Conservation (phyloP, 2,329 filamentous ascomycete species). For the Sodiomyces alkalinus region DNA sequence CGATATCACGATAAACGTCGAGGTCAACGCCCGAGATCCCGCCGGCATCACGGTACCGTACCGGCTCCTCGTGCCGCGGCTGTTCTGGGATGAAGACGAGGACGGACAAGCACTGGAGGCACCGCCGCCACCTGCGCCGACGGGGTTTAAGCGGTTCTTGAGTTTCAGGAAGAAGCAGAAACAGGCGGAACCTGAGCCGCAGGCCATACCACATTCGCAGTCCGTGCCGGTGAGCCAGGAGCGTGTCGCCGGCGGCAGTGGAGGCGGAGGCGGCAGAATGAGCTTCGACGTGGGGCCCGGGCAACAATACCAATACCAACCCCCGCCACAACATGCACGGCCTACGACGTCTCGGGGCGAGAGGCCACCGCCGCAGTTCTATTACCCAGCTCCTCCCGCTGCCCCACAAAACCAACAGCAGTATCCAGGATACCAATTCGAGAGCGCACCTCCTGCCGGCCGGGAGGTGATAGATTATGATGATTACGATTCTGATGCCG, state of each 20-base stretch:
- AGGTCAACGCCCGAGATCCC: constrained; percentile 74
- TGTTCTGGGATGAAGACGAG: constrained; percentile 39
- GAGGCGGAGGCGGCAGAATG: not conserved
- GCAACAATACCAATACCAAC: too few species aligned
- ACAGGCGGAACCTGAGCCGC: too few species aligned
- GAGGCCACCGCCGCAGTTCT: not conserved
- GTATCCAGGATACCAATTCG: too few species aligned
- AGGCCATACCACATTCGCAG: too few species aligned
- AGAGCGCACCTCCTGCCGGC: constrained; percentile 4
- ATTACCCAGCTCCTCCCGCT: not conserved
- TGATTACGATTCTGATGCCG: constrained; percentile 1
- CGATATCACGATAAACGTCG: constrained; percentile 78
- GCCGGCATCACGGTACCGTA: constrained; percentile 81
- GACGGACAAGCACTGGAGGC: constrained; percentile 8
- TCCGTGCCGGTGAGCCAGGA: constrained; percentile 1
- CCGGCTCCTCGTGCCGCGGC: constrained; percentile 65
- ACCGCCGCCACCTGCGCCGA: constrained; percentile 12
- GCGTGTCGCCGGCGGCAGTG: not conserved
- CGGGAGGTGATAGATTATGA: constrained; percentile 4
- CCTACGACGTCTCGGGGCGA: too few species aligned
- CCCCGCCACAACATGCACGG: not conserved
- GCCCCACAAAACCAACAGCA: not conserved
- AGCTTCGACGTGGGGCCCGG: too few species aligned
- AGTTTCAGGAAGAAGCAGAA: constrained; percentile 24
- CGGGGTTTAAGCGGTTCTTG: constrained; percentile 27